Conservation (phyloP, 352 stramenopile genomes). For the Phytophthora macrochlamydospora region DNA sequence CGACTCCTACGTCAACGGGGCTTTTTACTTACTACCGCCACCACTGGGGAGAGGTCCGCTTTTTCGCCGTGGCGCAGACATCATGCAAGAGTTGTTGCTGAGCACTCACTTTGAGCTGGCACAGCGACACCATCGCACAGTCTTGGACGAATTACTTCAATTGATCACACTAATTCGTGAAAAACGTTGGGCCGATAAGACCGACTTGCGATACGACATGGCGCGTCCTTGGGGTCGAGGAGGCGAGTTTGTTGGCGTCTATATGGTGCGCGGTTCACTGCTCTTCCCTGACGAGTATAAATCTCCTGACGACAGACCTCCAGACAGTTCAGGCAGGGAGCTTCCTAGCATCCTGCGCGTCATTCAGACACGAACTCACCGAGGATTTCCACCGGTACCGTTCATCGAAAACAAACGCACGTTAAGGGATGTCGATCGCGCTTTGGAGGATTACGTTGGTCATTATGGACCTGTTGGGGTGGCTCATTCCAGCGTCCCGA, state of each 20-base stretch:
- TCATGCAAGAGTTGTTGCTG: conserved; percentile 60
- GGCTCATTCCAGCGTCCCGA: conserved; percentile 60
- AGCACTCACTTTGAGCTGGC: conserved; percentile 56
- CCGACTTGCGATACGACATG: conserved; percentile 72
- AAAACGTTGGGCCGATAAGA: conserved; percentile 81
- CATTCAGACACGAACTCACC: conserved; percentile 64
- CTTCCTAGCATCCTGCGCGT: conserved; percentile 70
- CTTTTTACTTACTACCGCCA: conserved; percentile 61
- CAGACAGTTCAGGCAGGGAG: conserved; percentile 18
- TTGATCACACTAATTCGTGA: conserved; percentile 59
- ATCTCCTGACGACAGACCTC: conserved; percentile 26
- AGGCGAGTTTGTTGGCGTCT: conserved; percentile 57
- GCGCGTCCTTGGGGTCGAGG: conserved; percentile 65
- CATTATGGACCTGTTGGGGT: conserved; percentile 69
- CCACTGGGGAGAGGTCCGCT: conserved; percentile 10
- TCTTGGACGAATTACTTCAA: conserved; percentile 58
- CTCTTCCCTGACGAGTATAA: conserved; percentile 53
- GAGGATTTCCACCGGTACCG: conserved; percentile 65
- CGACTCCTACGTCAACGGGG: conserved; percentile 71
- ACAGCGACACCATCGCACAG: conserved; percentile 51
- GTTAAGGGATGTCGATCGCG: conserved; percentile 42
- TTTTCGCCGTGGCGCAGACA: conserved; percentile 53
- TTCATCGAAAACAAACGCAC: conserved; percentile 53
- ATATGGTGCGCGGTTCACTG: conserved; percentile 44
- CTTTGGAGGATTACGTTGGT: conserved; percentile 65